A percentile compares a stretch with the other conserved stretches of the same genome.
phyloP scores from a whole-genome alignment of 1,284 basidiomycete species.

The Erythrobasidium hasegawianum region DNA sequence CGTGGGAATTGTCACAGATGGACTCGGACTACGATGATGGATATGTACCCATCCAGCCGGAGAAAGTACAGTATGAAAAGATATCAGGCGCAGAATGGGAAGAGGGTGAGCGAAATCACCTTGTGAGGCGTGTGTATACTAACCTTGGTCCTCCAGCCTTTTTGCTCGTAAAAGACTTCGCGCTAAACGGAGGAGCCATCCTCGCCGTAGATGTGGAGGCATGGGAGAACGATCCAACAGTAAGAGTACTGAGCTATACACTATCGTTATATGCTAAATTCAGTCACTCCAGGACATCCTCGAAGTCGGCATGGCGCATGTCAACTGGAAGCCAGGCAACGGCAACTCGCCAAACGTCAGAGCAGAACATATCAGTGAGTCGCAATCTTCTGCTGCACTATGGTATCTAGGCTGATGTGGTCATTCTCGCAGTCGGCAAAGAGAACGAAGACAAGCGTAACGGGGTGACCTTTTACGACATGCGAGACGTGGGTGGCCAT shows the following conservation, averaged over 20 bases:
- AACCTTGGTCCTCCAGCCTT: conserved; percentile 1
- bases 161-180: conserved; percentile 15
- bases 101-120: too few relatives aligned
- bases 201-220: conserved; percentile 24
- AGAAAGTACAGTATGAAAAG: too few relatives aligned
- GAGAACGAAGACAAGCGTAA: conserved; percentile 19
- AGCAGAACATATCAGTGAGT: conserved; percentile 28
- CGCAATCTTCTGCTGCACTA: not conserved
- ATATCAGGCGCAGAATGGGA: too few relatives aligned
- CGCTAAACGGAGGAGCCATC: conserved; percentile 23
- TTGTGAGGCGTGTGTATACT: too few relatives aligned
- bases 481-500: conserved; percentile 8
- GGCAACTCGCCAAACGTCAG: conserved; percentile 6
- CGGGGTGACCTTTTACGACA: conserved; percentile 6
- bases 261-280: not conserved
- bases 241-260: not conserved
- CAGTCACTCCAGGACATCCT: conserved; percentile 10
- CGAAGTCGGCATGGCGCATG: conserved; percentile 24
- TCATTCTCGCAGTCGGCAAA: not conserved
- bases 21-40: conserved; percentile 26
- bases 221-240: conserved; percentile 25
- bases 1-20: conserved; percentile 27
- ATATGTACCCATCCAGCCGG: not conserved
- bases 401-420: too few relatives aligned
- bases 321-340: conserved; percentile 22